These are phyloP conservation scores for Talaromyces sp. DNA, from an alignment of 2,329 filamentous ascomycete genomes.

Conservation along the genomic window DNA sequence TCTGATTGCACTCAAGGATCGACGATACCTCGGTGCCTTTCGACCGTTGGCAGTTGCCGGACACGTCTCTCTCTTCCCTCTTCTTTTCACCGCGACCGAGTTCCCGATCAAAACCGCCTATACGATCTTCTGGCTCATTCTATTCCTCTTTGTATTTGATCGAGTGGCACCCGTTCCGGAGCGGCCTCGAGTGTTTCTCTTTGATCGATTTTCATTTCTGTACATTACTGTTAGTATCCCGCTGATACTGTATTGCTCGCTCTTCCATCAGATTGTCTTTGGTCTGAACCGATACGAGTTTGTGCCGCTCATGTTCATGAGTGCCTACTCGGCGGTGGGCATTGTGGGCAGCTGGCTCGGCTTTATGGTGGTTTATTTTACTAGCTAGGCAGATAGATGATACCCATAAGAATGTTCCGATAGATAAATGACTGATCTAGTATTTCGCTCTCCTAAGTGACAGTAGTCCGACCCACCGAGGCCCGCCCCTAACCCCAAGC, in stretches of 20 bases:
- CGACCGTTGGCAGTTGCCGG: constrained; percentile 87
- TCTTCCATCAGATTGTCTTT: constrained; percentile 80
- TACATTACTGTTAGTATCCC: constrained; percentile 91
- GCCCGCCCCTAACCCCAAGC: background rate
- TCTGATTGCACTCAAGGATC: constrained; percentile 82
- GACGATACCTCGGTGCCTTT: constrained; percentile 87
- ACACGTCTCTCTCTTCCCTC: constrained; percentile 90
- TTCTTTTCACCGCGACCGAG: constrained; percentile 87
- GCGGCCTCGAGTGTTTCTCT: constrained; percentile 76
- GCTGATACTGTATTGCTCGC: constrained; percentile 80
- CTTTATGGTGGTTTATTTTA: constrained; percentile 88
- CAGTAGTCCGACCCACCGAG: background rate
- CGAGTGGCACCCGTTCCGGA: constrained; percentile 78
- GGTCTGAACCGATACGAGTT: constrained; percentile 74
- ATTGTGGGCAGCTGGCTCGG: constrained; percentile 94
- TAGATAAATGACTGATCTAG: no score
- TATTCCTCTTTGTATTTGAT: constrained; percentile 84
- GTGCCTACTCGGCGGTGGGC: constrained; percentile 89
- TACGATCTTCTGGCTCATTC: constrained; percentile 83
- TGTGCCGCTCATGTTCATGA: constrained; percentile 93
- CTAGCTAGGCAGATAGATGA: constrained; percentile 27
- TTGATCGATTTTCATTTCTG: constrained; percentile 84
- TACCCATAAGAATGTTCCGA: background rate
- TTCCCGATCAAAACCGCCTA: constrained; percentile 94
- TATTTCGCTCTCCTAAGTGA: no score